phyloP scores from a whole-genome alignment of 176 grass and related monocot species.

The Cenchrus fungigraminus region DNA sequence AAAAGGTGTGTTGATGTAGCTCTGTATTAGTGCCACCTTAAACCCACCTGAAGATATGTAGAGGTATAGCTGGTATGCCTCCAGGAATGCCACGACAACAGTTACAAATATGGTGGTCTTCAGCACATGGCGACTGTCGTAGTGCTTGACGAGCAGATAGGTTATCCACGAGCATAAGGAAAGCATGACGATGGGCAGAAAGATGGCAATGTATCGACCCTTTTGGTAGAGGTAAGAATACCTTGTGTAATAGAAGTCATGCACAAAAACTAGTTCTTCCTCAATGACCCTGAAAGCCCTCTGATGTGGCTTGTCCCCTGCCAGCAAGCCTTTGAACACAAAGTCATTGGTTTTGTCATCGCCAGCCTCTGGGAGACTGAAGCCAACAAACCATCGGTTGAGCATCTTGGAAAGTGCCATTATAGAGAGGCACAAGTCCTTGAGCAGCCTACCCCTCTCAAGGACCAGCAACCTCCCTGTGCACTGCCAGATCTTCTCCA shows the following conservation, averaged over 20 bases:
- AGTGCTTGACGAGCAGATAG: not conserved
- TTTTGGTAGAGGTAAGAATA: conserved; percentile 15
- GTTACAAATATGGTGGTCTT: not conserved
- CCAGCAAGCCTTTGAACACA: not conserved
- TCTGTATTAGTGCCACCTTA: conserved; percentile 23
- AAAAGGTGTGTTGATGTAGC: not conserved
- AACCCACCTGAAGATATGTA: conserved; percentile 17
- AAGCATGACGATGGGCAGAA: not conserved
- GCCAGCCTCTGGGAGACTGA: not conserved
- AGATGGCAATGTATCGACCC: not conserved
- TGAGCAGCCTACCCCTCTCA: not conserved
- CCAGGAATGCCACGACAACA: not conserved
- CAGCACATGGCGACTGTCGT: no score
- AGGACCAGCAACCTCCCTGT: not conserved
- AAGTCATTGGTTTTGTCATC: not conserved
- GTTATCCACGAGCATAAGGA: not conserved
- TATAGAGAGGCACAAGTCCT: conserved; percentile 13
- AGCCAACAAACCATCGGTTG: not conserved
- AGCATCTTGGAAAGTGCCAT: conserved; percentile 21
- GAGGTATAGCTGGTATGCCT: not conserved
- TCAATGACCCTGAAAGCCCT: not conserved
- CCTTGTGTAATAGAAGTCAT: conserved; percentile 10
- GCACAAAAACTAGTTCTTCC: not conserved
- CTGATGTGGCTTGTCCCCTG: not conserved
- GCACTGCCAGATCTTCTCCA: not conserved